Evolutionary conservation across 306 rosid genomes (phyloP), one percentile per base, ranked within the genome.

Genomic region (Dryas alaskensis): DNA sequence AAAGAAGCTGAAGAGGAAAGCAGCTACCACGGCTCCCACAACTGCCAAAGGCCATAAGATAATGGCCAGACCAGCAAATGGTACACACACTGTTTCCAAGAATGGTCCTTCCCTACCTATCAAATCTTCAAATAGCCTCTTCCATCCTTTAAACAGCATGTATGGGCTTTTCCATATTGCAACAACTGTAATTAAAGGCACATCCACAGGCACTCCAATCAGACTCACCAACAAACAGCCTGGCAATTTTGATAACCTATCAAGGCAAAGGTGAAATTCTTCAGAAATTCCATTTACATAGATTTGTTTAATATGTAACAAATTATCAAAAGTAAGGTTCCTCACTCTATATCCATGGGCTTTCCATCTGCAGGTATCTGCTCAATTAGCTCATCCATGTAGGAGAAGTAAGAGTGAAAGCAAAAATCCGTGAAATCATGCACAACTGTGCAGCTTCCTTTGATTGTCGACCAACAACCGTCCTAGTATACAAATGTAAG

Each of bases 21-120:
- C 83, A 16, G 86, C 82, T 60, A 86, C 63, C 49, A 90, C 83
- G 0, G 90, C 86, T 42, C 78, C 89, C n/a, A 88, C 52, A 44
- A 92, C 92, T 27, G 92, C 96, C 77, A 92, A 65, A 67, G 98
- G 98, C 96, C 98, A 92, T 16, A 92, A 83, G 60, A 89, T 60
- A 71, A 92, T 89, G 53, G 96, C 89, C 70, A 92, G 84, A 54
- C 87, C 96, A 37, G 98, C 98, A 78, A 92, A 92, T 43, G 96
- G 96, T 43, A 92, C 91, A 67, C 98, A 92, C 40, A 84, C 89
- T 0, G 90, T 76, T 84, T 92, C 98, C 81, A 87, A 50, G 80
- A 92, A 92, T 51, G 98, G 96, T 72, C 98, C 98, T 69, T 85
- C 92, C 73, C 98, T 84, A 66, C 93, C 98, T 66, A 92, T 69